Conservation (phyloP, 2,329 filamentous ascomycete genomes). For the Didymellaceae sp. region DNA sequence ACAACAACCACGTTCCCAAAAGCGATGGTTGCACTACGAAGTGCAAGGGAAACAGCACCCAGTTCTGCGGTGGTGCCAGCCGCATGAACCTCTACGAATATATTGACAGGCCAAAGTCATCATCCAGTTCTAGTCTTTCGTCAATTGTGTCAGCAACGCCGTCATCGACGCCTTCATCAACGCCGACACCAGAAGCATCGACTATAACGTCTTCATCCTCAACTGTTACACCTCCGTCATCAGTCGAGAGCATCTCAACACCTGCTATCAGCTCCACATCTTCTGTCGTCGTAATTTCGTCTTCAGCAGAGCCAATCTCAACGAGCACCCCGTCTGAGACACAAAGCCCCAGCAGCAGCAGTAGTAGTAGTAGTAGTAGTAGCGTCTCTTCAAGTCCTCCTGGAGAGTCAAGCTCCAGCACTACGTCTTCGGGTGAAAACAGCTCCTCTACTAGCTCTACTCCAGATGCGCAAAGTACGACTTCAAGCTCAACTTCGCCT, state of each 20-base stretch:
- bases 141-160: neutral
- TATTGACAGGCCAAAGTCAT: neutral
- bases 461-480: too few species aligned
- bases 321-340: neutral
- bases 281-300: neutral
- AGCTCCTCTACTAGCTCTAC: neutral
- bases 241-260: neutral
- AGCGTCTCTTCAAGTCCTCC: too few species aligned
- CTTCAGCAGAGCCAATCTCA: neutral
- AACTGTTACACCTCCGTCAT: neutral
- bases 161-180: neutral
- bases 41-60: constrained; percentile 20
- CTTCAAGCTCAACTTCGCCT: too few species aligned
- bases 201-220: neutral
- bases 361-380: too few species aligned
- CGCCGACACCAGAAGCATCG: neutral
- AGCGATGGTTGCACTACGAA: constrained; percentile 23
- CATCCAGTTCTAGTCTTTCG: neutral
- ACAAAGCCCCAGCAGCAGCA: neutral
- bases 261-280: neutral
- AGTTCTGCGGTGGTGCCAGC: constrained; percentile 24
- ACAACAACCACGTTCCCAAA: constrained; percentile 20
- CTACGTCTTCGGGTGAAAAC: neutral
- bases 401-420: too few species aligned
- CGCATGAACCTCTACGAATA: constrained; percentile 35